A percentile compares a stretch with the other conserved stretches of the same genome.
phyloP scores from a whole-genome alignment of 225 moss, liverwort and hornwort genomes.

The Takakia lepidozioides region DNA sequence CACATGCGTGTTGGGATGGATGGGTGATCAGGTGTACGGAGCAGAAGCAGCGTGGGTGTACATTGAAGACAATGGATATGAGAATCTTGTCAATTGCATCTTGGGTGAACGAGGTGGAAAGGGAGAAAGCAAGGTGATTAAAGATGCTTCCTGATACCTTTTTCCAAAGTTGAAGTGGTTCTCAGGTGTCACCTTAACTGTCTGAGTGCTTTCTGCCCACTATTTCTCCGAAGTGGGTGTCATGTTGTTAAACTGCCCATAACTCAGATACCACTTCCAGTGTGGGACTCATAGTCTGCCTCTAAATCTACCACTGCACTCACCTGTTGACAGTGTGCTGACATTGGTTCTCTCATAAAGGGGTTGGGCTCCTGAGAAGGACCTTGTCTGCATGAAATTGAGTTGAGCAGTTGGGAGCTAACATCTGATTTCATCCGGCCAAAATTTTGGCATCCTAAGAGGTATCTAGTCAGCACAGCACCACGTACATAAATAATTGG shows the following conservation, averaged over 20 bases:
- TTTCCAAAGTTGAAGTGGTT: not conserved
- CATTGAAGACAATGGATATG: constrained; percentile 5
- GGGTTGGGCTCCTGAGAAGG: too few species aligned
- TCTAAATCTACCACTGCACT: too few species aligned
- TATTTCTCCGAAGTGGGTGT: not conserved
- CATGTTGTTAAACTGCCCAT: not conserved
- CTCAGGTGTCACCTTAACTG: not conserved
- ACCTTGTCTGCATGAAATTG: too few species aligned
- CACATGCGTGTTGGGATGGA: too few species aligned
- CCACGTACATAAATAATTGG: too few species aligned
- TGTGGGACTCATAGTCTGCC: too few species aligned
- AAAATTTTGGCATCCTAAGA: too few species aligned
- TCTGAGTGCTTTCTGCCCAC: not conserved
- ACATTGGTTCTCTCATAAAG: too few species aligned
- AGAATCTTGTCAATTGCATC: constrained; percentile 2
- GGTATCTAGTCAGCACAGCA: too few species aligned
- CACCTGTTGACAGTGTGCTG: too few species aligned
- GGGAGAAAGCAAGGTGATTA: not conserved
- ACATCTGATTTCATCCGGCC: too few species aligned
- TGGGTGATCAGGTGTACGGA: constrained; percentile 10
- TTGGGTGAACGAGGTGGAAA: not conserved
- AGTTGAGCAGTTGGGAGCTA: too few species aligned
- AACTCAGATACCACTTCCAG: not conserved
- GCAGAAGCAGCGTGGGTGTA: constrained; percentile 2
- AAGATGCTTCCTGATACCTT: not conserved